Percentiles rank a stretch among this genome's conserved stretches.
These are phyloP conservation scores for Puccinia horiana DNA, from an alignment of 1,284 basidiomycete genomes.

Conservation along the genomic window DNA sequence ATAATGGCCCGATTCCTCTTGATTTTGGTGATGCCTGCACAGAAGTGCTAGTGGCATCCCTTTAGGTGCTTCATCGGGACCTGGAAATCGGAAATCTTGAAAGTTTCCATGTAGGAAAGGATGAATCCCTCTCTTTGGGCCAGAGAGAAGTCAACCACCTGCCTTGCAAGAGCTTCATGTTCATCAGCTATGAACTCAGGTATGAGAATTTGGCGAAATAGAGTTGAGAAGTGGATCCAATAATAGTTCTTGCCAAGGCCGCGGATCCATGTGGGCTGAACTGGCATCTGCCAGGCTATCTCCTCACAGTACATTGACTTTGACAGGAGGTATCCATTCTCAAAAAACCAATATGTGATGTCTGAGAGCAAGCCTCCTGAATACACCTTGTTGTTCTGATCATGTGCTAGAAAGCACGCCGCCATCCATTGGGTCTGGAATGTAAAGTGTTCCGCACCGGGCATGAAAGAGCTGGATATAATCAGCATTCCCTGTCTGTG, in stretches of 20 bases:
- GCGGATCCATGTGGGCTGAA: neutral
- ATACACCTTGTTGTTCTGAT: neutral
- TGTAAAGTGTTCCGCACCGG: neutral
- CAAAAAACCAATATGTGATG: neutral
- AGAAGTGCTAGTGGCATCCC: neutral
- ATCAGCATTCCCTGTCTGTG: neutral
- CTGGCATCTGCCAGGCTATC: neutral
- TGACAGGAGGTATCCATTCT: too few relatives aligned
- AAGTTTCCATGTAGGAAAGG: too few relatives aligned
- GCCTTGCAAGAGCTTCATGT: too few relatives aligned
- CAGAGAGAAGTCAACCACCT: too few relatives aligned
- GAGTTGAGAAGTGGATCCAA: neutral
- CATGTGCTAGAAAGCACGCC: neutral
- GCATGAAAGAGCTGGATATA: neutral
- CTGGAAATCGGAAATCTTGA: neutral
- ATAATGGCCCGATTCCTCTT: neutral
- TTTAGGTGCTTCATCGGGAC: neutral
- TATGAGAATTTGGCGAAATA: neutral
- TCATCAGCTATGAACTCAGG: too few relatives aligned
- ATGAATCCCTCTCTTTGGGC: too few relatives aligned
- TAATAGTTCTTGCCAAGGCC: neutral
- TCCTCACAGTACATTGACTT: neutral
- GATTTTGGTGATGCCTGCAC: neutral
- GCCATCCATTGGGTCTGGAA: neutral
- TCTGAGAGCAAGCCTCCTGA: neutral